Conservation (phyloP, 1,139 yeast genomes). For the Hyphopichia buzzinii region DNA sequence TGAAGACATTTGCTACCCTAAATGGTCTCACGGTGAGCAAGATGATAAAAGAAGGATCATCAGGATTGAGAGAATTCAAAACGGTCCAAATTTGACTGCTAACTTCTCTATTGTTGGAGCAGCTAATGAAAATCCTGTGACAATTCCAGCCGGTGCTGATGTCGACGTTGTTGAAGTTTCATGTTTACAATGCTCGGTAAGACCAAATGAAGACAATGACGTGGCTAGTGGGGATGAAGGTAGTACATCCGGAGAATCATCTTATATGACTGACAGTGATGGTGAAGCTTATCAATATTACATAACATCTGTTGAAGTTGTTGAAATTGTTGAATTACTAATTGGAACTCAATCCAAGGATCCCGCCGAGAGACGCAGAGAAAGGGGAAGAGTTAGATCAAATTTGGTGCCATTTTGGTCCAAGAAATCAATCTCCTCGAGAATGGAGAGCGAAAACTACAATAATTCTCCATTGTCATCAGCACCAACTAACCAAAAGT, state of each 20-base stretch:
- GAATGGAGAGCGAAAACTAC: slow-evolving; percentile 21
- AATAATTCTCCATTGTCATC: slow-evolving; percentile 14
- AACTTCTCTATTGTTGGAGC: slow-evolving; percentile 52
- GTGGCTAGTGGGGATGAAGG: slow-evolving; percentile 16
- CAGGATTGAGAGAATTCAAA: slow-evolving; percentile 54
- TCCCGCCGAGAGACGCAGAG: slow-evolving; percentile 52
- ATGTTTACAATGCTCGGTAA: slow-evolving; percentile 48
- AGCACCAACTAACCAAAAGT: slow-evolving; percentile 37
- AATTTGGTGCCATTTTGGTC: slow-evolving; percentile 71
- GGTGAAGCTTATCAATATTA: slow-evolving; percentile 40
- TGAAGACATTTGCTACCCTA: slow-evolving; percentile 47
- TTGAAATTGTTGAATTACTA: slow-evolving; percentile 59
- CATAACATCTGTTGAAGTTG: slow-evolving; percentile 65
- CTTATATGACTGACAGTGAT: slow-evolving; percentile 10
- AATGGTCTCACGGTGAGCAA: slow-evolving; percentile 48
- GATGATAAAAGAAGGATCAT: slow-evolving; percentile 55
- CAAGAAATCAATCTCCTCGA: slow-evolving; percentile 54
- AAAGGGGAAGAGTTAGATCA: slow-evolving; percentile 61
- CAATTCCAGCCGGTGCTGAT: slow-evolving; percentile 35
- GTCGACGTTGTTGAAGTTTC: slow-evolving; percentile 58
- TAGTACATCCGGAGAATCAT: slow-evolving; percentile 8
- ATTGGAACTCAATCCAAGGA: slow-evolving; percentile 50
- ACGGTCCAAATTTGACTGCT: slow-evolving; percentile 44
- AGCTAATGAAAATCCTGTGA: slow-evolving; percentile 46
- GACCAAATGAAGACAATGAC: slow-evolving; percentile 34